phyloP scores from a whole-genome alignment of 2,329 filamentous ascomycete genomes.

The Ophiostoma angusticollis region DNA sequence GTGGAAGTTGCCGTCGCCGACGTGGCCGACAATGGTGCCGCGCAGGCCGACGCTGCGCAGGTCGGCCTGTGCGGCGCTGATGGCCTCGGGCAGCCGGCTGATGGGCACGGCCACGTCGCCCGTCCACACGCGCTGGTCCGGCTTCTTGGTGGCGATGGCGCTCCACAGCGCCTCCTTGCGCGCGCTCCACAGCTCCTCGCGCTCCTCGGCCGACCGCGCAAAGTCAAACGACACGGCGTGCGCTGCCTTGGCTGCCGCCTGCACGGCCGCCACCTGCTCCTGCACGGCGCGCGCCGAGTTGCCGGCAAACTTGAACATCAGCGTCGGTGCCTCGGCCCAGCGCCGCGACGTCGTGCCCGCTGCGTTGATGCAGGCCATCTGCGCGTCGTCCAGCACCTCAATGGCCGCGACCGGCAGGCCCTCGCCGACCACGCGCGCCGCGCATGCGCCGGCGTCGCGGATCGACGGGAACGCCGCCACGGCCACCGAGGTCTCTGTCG shows the following conservation, averaged over 20 bases:
- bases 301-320: slow-evolving; percentile 77
- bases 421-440: slow-evolving; percentile 63
- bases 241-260: slow-evolving; percentile 45
- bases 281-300: slow-evolving; percentile 53
- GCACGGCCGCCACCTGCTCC: slow-evolving; percentile 62
- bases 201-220: slow-evolving; percentile 53
- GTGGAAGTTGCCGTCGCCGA: slow-evolving; percentile 59
- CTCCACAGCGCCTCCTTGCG: slow-evolving; percentile 77
- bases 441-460: slow-evolving; percentile 64
- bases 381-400: slow-evolving; percentile 82
- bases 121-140: slow-evolving; percentile 66
- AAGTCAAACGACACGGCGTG: slow-evolving; percentile 66
- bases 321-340: slow-evolving; percentile 62
- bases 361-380: slow-evolving; percentile 61
- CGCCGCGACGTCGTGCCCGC: slow-evolving; percentile 51
- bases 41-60: slow-evolving; percentile 57
- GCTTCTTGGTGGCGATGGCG: slow-evolving; percentile 54
- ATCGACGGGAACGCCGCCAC: slow-evolving; percentile 49
- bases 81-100: slow-evolving; percentile 57
- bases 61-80: slow-evolving; percentile 63
- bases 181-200: slow-evolving; percentile 68
- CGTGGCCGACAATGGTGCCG: slow-evolving; percentile 59
- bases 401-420: slow-evolving; percentile 83
- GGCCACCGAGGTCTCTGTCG: slow-evolving; percentile 67
- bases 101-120: slow-evolving; percentile 79